Evolutionary conservation across 805 yeast genomes (phyloP).

Genomic region (Ascoidea tarda): DNA sequence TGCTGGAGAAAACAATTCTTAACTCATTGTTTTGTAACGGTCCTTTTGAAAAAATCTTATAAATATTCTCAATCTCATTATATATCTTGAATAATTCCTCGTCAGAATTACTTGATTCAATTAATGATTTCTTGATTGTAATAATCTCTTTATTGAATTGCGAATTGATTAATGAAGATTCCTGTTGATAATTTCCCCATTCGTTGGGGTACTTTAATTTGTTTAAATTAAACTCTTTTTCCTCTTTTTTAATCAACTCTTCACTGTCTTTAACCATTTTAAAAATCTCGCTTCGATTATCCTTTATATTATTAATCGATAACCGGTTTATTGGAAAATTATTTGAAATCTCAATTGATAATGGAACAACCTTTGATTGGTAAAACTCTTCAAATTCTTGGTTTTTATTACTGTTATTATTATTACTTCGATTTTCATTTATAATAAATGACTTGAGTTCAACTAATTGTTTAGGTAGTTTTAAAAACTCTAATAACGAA

Average conservation of each 20-base stretch:
- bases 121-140: slow-evolving; percentile 40
- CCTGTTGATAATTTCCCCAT: slow-evolving; percentile 24
- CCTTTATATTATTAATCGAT: slow-evolving; percentile 18
- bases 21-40: slow-evolving; percentile 12
- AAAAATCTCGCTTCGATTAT: slow-evolving; percentile 23
- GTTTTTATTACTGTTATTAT: slow-evolving; percentile 22
- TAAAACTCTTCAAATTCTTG: slow-evolving; percentile 4
- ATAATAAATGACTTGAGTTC: slow-evolving; percentile 27
- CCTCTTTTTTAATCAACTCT: slow-evolving; percentile 18
- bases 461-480: slow-evolving; percentile 52
- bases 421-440: slow-evolving; percentile 9
- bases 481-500: slow-evolving; percentile 70
- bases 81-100: slow-evolving; percentile 27
- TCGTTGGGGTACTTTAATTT: slow-evolving; percentile 20
- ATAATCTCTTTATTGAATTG: slow-evolving; percentile 38
- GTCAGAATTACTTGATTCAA: slow-evolving; percentile 51
- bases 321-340: slow-evolving; percentile 3
- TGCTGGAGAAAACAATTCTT: slow-evolving; percentile 1
- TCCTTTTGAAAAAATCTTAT: slow-evolving; percentile 1
- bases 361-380: slow-evolving; percentile 21
- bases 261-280: slow-evolving; percentile 23
- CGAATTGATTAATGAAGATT: slow-evolving; percentile 22
- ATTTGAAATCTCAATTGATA: slow-evolving; percentile 20
- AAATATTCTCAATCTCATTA: slow-evolving; percentile 11
- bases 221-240: slow-evolving; percentile 19